A percentile compares a stretch with the other conserved stretches of the same genome.
phyloP scores from a whole-genome alignment of 805 yeast species.

The Wickerhamomyces hampshirensis region DNA sequence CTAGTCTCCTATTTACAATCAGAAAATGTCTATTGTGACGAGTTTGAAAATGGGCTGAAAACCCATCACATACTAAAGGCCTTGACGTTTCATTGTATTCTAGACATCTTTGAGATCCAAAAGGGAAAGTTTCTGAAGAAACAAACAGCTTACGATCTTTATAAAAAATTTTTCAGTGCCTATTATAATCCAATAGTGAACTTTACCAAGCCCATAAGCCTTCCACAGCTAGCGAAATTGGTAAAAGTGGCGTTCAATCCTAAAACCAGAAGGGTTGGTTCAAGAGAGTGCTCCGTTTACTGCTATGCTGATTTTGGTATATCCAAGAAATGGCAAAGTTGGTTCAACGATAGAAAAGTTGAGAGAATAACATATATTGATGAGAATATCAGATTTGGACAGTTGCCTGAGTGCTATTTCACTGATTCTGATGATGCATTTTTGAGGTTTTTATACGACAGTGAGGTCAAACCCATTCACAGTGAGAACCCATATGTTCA shows the following conservation, averaged over 20 bases:
- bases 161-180: conserved; percentile 8
- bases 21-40: neutral
- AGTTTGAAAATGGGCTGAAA: neutral
- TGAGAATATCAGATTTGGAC: conserved; percentile 4
- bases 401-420: too few species aligned
- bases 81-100: conserved; percentile 8
- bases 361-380: conserved; percentile 4
- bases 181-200: neutral
- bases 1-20: neutral
- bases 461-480: conserved; percentile 2
- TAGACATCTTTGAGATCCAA: conserved; percentile 3
- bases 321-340: neutral
- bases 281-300: conserved; percentile 77
- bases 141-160: conserved; percentile 11
- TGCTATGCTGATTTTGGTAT: conserved; percentile 42
- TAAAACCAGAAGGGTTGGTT: conserved; percentile 52
- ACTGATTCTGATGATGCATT: conserved; percentile 9
- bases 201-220: neutral
- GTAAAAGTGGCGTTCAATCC: conserved; percentile 5
- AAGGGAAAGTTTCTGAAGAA: conserved; percentile 4
- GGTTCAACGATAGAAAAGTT: conserved; percentile 5
- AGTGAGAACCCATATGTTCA: neutral
- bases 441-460: conserved; percentile 7
- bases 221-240: conserved; percentile 14
- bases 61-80: conserved; percentile 3